Base-by-base conservation (phyloP, 2,329 filamentous ascomycete genomes). In the Teratosphaeria gauchensis region DNA sequence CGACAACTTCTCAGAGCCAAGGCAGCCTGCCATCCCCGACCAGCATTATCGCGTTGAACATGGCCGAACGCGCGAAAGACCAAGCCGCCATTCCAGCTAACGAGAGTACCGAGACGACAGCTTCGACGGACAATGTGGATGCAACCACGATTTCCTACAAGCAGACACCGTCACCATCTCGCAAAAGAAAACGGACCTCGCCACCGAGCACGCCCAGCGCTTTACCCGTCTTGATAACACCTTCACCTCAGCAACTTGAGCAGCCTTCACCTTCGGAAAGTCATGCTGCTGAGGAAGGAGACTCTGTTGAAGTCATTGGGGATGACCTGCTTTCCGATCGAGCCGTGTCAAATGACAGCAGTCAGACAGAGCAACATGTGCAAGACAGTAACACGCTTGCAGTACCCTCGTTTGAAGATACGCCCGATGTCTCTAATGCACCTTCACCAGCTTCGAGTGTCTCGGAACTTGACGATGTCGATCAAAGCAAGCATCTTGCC, bases 161-260 rank as follows among this genome's bases (percentile, higher is more conserved):
- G 9, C 52, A 56, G 16, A 55, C 62, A 6, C 54, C 59, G 12
- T 67, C 65, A 24, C 65, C 64, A 16, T 61, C 63, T 16, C 63
- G 66, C 42, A 70, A 70, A 56, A 59, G 68, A 16, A 70, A 70
- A 48, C 61, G 68, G 55, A 64, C 64, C 52, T 62, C 65, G 55
- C 61, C 63, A 54, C 59, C 62, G 19, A 48, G 54, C 30, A 57
- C 59, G n/a, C 51, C 60, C 1, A 56, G 57, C 56, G 59, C 30
- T 53, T 16, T 53, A 28, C n/a, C 51, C 11, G 30, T 53, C 31
- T 19, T 48, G n/a, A 48, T 48, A 16, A 54, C 51, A 38, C 24
- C 58, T 30, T 48, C 52, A 16, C 56, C 60, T 14, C 42, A 54
- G 30, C 54, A 59, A 8, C 48, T 61, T 9, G 53, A 60, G 24